Base-by-base conservation (phyloP, 108 stramenopile species). In the Hondaea fermentalgiana region DNA sequence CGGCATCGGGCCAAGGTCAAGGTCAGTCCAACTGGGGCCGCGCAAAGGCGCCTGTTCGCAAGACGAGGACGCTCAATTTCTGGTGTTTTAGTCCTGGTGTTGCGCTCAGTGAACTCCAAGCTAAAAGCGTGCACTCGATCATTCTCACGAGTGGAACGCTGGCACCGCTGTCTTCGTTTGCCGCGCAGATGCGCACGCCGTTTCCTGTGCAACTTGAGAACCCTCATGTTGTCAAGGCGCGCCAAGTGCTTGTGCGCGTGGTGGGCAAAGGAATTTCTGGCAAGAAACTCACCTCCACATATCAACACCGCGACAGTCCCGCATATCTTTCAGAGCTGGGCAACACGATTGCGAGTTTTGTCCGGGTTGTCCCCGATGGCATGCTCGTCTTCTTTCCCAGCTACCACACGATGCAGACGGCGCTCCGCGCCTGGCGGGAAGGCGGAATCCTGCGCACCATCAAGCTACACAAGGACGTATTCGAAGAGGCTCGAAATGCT, bases 41-140 rank as follows among this genome's bases (percentile, higher is more conserved):
- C 28, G 60, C 88, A 60, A 91, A 59, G 14, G 92, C 89, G 17
- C 92, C 92, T 4, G 92, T 92, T 44, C 94, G 93, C 47, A 91
- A 91, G 60, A 83, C 76, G 25, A 16, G 96, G 69, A 96, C 95
- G 28, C 90, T 99, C 19, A 94, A 95, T 44, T 99, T 96, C 89
- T 99, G 98, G 98, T 99, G 98, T 92, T 98, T 99, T 91, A 96
- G 97, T 25, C 97, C 99, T 0, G 95, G 96, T 5, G 92, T 99
- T 14, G 98, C 98, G 4, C 95, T 99, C 95, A 89, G 95, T 76
- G 97, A 98, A 88, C 90, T 99, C 23, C 89, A 92, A 12, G 93
- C 89, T 88, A 91, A 96, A 4, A 95, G 95, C 60, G 94, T 96
- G 16, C 94, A 96, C 42, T 97, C 94, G 16, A 97, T 98, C 42